A percentile compares a stretch with the other conserved stretches of the same genome.
Conservation (phyloP, 2,329 filamentous ascomycete genomes). For the Fusarium veterinarium region DNA sequence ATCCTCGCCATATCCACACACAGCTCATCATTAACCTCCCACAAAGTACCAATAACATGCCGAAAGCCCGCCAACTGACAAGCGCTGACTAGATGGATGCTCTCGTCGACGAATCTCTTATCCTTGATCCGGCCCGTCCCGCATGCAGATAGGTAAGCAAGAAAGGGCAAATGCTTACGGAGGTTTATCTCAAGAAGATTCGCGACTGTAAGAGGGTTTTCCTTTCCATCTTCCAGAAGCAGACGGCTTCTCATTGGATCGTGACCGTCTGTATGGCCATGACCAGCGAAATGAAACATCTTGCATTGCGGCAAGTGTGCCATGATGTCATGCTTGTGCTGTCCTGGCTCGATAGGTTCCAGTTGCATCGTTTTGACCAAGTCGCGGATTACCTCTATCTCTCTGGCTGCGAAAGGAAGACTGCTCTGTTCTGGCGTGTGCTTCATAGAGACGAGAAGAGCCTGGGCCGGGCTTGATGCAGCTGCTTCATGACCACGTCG, state of each 20-base stretch:
- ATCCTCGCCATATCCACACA: background rate
- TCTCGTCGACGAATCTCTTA: background rate
- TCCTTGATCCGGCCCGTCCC: background rate
- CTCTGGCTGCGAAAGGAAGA: background rate
- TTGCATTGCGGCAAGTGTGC: background rate
- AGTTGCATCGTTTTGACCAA: background rate
- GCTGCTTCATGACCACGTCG: background rate
- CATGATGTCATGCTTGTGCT: background rate
- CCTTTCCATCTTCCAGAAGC: background rate
- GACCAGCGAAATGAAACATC: background rate
- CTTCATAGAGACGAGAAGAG: background rate
- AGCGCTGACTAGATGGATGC: conserved; percentile 2
- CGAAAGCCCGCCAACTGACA: background rate
- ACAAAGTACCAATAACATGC: background rate
- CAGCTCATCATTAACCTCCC: background rate
- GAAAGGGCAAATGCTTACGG: background rate
- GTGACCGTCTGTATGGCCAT: background rate
- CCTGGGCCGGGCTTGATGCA: background rate
- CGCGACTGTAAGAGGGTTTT: background rate
- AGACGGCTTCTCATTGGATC: background rate
- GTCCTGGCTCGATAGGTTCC: background rate
- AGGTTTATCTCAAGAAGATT: background rate
- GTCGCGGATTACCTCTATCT: background rate
- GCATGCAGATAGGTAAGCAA: background rate
- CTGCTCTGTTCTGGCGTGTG: background rate